Evolutionary conservation across 768 basidiomycete genomes (phyloP).

Genomic region (Fomitopsis serialis): DNA sequence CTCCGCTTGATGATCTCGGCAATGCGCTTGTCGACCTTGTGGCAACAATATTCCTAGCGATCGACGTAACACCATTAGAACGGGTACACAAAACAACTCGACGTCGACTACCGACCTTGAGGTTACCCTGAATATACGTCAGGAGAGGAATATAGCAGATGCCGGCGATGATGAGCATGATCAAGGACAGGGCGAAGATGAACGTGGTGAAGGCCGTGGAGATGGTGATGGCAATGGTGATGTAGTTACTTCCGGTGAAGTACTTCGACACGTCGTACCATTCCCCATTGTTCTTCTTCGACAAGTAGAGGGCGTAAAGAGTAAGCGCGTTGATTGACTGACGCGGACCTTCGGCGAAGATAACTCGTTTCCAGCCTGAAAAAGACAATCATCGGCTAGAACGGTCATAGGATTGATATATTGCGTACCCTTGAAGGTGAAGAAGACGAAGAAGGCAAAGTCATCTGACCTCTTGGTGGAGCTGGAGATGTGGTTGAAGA

Average conservation of each 20-base stretch:
- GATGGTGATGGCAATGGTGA: constrained; percentile 80
- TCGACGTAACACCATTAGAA: constrained; percentile 6
- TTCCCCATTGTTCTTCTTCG: constrained; percentile 40
- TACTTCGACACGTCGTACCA: constrained; percentile 78
- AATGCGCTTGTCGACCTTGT: constrained; percentile 99
- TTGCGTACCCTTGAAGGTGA: constrained; percentile 90
- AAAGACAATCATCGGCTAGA: neutral
- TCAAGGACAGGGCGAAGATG: constrained; percentile 79
- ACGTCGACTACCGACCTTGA: constrained; percentile 60
- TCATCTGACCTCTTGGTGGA: constrained; percentile 96
- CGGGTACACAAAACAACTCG: neutral
- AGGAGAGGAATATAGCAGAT: constrained; percentile 91
- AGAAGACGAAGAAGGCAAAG: constrained; percentile 99
- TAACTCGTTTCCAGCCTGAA: constrained; percentile 79
- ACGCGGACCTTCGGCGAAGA: constrained; percentile 93
- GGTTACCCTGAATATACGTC: constrained; percentile 92
- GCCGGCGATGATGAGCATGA: constrained; percentile 79
- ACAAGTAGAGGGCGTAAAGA: constrained; percentile 84
- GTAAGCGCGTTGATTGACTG: constrained; percentile 97
- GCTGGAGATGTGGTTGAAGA: constrained; percentile 93
- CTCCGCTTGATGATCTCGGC: constrained; percentile 88
- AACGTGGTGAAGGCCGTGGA: constrained; percentile 88
- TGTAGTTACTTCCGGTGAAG: constrained; percentile 61
- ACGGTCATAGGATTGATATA: constrained; percentile 4
- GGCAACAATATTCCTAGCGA: constrained; percentile 88